Evolutionary conservation across 257 asterid species (phyloP).

Genomic region (Ophiorrhiza pumila): DNA sequence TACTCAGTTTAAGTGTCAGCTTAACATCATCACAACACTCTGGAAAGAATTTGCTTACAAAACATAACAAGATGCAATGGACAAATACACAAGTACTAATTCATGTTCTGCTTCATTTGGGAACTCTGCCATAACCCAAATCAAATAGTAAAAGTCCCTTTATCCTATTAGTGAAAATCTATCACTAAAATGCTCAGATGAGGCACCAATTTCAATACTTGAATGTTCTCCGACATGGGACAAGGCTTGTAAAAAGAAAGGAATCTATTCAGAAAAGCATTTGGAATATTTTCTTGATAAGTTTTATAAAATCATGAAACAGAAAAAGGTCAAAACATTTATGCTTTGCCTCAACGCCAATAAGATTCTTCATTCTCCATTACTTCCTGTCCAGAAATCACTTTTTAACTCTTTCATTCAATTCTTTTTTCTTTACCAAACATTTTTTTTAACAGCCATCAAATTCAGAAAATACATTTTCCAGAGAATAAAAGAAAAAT

Average conservation of each 20-base stretch:
- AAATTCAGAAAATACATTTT: background rate
- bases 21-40: background rate
- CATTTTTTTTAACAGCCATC: background rate
- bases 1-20: background rate
- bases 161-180: background rate
- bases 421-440: background rate
- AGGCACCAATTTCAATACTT: background rate
- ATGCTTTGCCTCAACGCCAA: constrained; percentile 19
- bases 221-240: constrained; percentile 6
- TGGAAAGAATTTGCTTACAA: background rate
- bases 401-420: background rate
- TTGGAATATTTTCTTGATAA: background rate
- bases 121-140: background rate
- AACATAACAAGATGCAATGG: background rate
- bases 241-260: constrained; percentile 6
- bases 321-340: background rate
- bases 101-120: background rate
- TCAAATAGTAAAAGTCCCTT: background rate
- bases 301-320: background rate
- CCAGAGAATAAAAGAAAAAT: background rate
- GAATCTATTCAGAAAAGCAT: constrained; percentile 1
- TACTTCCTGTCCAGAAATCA: background rate
- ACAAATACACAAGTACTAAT: too few relatives aligned
- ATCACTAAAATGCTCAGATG: background rate
- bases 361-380: constrained; percentile 1